These are phyloP conservation scores for Mucor piriformis DNA, from an alignment of 371 early-diverging fungal genomes.

Conservation along the genomic window DNA sequence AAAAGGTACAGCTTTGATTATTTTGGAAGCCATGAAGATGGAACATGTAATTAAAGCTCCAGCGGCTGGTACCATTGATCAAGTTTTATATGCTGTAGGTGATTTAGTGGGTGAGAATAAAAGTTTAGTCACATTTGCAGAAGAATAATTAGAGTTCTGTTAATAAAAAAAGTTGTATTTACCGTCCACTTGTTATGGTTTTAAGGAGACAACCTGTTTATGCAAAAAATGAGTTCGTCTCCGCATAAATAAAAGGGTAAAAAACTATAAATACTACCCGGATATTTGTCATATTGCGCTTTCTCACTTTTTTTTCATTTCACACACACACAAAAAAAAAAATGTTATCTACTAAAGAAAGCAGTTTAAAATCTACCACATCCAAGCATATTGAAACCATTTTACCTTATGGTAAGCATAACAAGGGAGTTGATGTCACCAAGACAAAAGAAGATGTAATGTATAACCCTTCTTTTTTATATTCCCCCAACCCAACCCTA, in stretches of 20 bases:
- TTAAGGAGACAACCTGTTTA: constrained; percentile 14
- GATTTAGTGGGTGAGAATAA: constrained; percentile 91
- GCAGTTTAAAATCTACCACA: constrained; percentile 5
- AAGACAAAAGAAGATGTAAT: constrained; percentile 25
- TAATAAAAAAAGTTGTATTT: too few species aligned
- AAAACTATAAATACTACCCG: neutral
- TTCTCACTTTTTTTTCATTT: neutral
- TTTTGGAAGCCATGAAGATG: constrained; percentile 99
- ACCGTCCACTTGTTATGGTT: neutral
- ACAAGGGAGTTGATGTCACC: neutral
- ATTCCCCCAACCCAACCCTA: neutral
- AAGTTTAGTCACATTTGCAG: constrained; percentile 74
- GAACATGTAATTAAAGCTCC: constrained; percentile 94
- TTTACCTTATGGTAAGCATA: constrained; percentile 20
- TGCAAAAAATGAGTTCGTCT: too few species aligned
- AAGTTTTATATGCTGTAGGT: constrained; percentile 80
- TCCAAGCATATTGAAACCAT: constrained; percentile 15
- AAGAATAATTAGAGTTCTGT: constrained; percentile 20
- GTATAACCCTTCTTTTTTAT: neutral
- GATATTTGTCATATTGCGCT: neutral
- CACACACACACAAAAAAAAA: too few species aligned
- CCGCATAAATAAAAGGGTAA: too few species aligned
- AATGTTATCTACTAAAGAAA: constrained; percentile 11
- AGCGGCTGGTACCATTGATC: constrained; percentile 70
- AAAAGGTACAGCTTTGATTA: constrained; percentile 80